Base-by-base conservation (phyloP, 2,329 filamentous ascomycete genomes). In the Fusarium cyanostomum region DNA sequence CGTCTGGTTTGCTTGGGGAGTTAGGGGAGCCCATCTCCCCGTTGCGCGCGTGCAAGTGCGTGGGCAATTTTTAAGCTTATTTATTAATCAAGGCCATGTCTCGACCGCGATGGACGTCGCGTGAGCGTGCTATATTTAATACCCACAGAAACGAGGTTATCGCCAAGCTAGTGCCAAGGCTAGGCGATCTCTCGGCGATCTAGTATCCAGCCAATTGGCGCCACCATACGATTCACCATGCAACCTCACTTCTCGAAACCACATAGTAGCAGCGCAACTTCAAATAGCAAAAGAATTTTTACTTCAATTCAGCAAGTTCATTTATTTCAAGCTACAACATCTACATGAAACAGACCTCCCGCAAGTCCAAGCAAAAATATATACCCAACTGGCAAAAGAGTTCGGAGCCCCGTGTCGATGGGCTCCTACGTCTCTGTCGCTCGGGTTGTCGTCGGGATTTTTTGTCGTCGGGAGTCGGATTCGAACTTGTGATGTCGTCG, bases 361-460 rank as follows among this genome's bases (percentile, higher is more conserved):
- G n/a, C 37, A 1, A 15, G 0, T 13, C n/a, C 31, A 4, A 60
- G 35, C 8, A 52, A 64, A 24, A 46, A 37, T 46, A 21, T 46
- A 21, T 15, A 2, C 8, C 3, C 34, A 53, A 34, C 16, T 53
- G 33, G 24, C 67, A 73, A 73, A 73, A 73, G 71, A 67, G 70
- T 73, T 73, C 71, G 53, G 68, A 57, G 59, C 60, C 59, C 60
- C 50, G 37, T 49, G 57, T 52, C 31, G 41, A 37, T 37, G 38
- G 43, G 37, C 60, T 59, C 67, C 69, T 73, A 73, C 71, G 56
- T 73, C 71, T 67, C 71, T 58, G 63, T 52, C 52, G 59, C 48
- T 49, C 18, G 52, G 43, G 33, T 45, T 60, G 61, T 62, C 50
- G 59, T 55, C 53, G 43, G 11, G 43, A 5, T 27, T 42, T 39